A percentile compares a stretch with the other conserved stretches of the same genome.
Conservation (phyloP, 2,329 filamentous ascomycete genomes). For the Xylariaceae sp. region DNA sequence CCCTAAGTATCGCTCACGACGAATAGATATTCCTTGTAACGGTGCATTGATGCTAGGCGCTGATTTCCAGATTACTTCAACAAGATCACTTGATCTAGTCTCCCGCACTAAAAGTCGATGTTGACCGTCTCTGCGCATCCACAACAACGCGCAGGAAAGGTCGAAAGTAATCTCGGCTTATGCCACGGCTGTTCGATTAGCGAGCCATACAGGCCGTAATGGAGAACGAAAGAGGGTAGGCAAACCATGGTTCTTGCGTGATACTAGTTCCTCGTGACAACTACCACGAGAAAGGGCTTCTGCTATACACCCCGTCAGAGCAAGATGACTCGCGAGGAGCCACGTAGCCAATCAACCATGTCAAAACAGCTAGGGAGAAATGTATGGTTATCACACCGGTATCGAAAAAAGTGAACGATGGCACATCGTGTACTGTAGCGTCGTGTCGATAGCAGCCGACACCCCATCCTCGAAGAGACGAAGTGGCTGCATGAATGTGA, state of each 20-base stretch:
- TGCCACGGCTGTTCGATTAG: not conserved
- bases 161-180: not conserved
- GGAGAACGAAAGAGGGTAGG: not conserved
- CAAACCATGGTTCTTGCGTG: not conserved
- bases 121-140: not conserved
- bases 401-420: too few relatives aligned
- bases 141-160: not conserved
- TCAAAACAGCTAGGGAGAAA: too few relatives aligned
- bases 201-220: not conserved
- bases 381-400: too few relatives aligned
- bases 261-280: constrained; percentile 4
- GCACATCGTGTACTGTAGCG: not conserved
- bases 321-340: not conserved
- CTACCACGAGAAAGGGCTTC: not conserved
- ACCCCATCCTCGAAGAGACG: not conserved
- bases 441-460: not conserved
- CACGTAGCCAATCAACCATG: constrained; percentile 6
- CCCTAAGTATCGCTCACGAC: too few relatives aligned
- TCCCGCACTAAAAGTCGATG: not conserved
- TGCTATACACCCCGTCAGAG: not conserved
- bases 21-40: too few relatives aligned
- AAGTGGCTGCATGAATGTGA: constrained; percentile 12
- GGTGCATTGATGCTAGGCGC: too few relatives aligned
- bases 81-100: not conserved
- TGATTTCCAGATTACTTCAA: not conserved